Conservation (phyloP, 768 basidiomycete genomes). For the Candolleomyces eurysporus region DNA sequence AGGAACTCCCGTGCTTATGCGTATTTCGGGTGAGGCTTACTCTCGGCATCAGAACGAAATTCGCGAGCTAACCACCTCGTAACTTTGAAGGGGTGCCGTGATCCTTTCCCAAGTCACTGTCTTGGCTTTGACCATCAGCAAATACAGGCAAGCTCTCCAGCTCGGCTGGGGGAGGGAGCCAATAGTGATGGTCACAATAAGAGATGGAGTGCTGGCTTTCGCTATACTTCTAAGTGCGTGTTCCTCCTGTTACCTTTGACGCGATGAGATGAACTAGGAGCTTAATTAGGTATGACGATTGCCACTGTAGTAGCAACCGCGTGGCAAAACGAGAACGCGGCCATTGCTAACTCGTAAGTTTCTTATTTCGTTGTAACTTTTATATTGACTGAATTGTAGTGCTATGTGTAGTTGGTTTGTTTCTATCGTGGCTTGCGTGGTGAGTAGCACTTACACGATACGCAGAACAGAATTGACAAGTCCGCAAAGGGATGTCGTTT, state of each 20-base stretch:
- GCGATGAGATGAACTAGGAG: neutral
- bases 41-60: neutral
- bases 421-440: constrained; percentile 25
- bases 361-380: neutral
- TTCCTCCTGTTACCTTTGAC: neutral
- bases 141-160: constrained; percentile 25
- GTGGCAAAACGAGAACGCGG: constrained; percentile 18
- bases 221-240: constrained; percentile 30
- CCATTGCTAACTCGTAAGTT: constrained; percentile 26
- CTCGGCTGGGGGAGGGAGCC: constrained; percentile 32
- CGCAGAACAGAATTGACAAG: neutral
- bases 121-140: constrained; percentile 28
- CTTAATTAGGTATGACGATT: constrained; percentile 16
- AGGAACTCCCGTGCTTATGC: constrained; percentile 20
- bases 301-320: neutral
- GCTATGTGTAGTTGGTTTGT: constrained; percentile 22
- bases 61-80: no score
- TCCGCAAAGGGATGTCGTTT: constrained; percentile 21
- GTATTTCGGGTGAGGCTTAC: constrained; percentile 24
- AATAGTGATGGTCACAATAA: constrained; percentile 32
- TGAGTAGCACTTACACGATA: constrained; percentile 9
- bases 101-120: constrained; percentile 30
- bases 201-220: constrained; percentile 36
- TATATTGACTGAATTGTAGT: no score
- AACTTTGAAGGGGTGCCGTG: constrained; percentile 18